These are phyloP conservation scores for Phlebiopsis gigantea DNA, from an alignment of 768 basidiomycete genomes.

Conservation along the genomic window DNA sequence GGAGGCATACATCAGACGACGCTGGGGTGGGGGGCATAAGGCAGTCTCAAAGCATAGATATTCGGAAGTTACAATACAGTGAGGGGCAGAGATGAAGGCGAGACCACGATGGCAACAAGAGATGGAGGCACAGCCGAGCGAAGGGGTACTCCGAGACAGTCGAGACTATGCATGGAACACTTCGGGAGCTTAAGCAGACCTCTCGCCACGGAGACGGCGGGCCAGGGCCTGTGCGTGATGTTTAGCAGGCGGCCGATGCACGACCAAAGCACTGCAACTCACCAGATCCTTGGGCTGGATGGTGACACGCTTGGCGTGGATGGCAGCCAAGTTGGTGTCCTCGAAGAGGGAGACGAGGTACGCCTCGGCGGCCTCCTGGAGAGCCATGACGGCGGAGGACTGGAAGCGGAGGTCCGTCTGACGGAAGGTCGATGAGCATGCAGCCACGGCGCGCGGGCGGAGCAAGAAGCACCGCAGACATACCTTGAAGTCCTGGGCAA, in stretches of 20 bases:
- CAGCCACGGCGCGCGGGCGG: conserved; percentile 5
- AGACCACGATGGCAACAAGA: neutral
- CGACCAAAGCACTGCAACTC: conserved; percentile 19
- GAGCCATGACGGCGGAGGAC: conserved; percentile 85
- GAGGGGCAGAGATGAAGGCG: neutral
- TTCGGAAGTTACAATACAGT: neutral
- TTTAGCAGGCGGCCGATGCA: neutral
- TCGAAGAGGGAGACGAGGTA: conserved; percentile 70
- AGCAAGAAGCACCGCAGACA: conserved; percentile 61
- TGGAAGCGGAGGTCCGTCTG: conserved; percentile 85
- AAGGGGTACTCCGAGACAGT: neutral
- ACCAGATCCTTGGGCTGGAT: conserved; percentile 85
- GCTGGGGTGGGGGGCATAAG: neutral
- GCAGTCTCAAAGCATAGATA: neutral
- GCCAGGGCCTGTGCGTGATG: conserved; percentile 48
- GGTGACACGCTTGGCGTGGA: conserved; percentile 82
- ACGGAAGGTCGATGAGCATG: neutral
- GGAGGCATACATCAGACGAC: neutral
- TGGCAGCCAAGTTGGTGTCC: conserved; percentile 81
- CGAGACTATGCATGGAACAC: neutral
- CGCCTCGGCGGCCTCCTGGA: conserved; percentile 84
- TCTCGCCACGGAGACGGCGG: conserved; percentile 74
- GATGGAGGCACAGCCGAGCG: neutral
- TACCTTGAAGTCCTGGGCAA: conserved; percentile 89
- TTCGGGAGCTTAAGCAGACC: conserved; percentile 41